phyloP scores from a whole-genome alignment of 495 filamentous ascomycete species.

The Trichoderma gamsii region DNA sequence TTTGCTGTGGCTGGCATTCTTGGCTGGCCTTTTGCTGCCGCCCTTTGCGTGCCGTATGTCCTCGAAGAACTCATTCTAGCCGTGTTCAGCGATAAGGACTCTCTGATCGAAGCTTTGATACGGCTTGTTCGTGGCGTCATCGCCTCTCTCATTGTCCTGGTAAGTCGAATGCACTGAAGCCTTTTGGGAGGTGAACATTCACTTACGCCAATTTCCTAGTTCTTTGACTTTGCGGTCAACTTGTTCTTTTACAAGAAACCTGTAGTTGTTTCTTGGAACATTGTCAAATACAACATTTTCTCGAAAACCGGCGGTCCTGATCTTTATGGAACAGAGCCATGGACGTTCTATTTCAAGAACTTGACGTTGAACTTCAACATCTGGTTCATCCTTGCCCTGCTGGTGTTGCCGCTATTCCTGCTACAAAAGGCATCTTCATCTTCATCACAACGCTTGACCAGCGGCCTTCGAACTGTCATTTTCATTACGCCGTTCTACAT shows the following conservation, averaged over 20 bases:
- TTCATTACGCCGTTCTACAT: constrained; percentile 83
- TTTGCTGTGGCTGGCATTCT: constrained; percentile 84
- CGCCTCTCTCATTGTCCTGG: constrained; percentile 60
- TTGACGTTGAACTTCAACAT: constrained; percentile 90
- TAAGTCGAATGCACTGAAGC: constrained; percentile 39
- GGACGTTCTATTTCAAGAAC: constrained; percentile 94
- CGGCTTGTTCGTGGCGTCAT: constrained; percentile 61
- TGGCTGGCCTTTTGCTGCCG: constrained; percentile 92
- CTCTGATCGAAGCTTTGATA: constrained; percentile 48
- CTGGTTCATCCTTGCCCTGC: constrained; percentile 81
- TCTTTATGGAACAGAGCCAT: constrained; percentile 94
- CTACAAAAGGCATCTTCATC: constrained; percentile 42
- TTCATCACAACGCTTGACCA: constrained; percentile 38
- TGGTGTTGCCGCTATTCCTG: constrained; percentile 56
- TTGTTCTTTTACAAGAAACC: constrained; percentile 75
- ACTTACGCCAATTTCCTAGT: constrained; percentile 17
- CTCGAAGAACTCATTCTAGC: constrained; percentile 67
- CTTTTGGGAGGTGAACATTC: constrained; percentile 20
- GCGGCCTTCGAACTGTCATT: constrained; percentile 62
- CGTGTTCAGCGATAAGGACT: constrained; percentile 48
- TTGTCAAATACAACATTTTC: constrained; percentile 93
- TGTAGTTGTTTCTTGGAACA: constrained; percentile 79
- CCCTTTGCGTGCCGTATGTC: constrained; percentile 74
- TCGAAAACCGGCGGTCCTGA: constrained; percentile 73
- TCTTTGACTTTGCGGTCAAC: constrained; percentile 60